phyloP scores from a whole-genome alignment of 2,329 filamentous ascomycete genomes.

The Claviceps paspali region DNA sequence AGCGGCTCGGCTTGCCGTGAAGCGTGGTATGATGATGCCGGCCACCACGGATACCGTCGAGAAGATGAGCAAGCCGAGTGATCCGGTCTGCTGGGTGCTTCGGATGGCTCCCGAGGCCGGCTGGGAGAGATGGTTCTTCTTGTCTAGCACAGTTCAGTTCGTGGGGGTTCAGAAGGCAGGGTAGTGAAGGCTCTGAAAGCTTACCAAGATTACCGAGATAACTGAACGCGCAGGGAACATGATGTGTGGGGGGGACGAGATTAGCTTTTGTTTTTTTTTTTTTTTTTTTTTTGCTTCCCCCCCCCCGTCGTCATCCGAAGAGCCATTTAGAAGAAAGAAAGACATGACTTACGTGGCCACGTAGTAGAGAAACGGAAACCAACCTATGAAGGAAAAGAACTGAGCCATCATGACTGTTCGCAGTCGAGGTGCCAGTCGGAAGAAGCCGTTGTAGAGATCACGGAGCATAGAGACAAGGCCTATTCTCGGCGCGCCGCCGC shows the following conservation, averaged over 20 bases:
- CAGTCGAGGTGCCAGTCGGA: neutral
- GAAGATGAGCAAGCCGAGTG: neutral
- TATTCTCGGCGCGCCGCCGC: neutral
- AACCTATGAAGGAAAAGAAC: constrained; percentile 1
- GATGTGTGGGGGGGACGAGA: no score
- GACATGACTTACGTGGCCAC: neutral
- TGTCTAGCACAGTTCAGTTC: neutral
- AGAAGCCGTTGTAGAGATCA: neutral
- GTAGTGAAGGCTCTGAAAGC: no score
- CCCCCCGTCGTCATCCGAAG: neutral
- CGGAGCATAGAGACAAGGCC: neutral
- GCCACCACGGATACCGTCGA: neutral
- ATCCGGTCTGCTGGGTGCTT: neutral
- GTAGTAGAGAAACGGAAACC: constrained; percentile 3
- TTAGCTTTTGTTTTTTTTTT: no score
- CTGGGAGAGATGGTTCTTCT: neutral
- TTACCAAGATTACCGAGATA: neutral
- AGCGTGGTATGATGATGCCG: neutral
- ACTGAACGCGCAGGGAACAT: neutral
- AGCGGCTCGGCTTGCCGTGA: neutral
- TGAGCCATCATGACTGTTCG: neutral
- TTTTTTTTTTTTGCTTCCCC: no score
- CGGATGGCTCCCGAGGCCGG: neutral
- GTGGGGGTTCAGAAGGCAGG: no score
- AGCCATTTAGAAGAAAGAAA: neutral